Conservation (phyloP, 1,284 basidiomycete species). For the Amylostereum chailletii region DNA sequence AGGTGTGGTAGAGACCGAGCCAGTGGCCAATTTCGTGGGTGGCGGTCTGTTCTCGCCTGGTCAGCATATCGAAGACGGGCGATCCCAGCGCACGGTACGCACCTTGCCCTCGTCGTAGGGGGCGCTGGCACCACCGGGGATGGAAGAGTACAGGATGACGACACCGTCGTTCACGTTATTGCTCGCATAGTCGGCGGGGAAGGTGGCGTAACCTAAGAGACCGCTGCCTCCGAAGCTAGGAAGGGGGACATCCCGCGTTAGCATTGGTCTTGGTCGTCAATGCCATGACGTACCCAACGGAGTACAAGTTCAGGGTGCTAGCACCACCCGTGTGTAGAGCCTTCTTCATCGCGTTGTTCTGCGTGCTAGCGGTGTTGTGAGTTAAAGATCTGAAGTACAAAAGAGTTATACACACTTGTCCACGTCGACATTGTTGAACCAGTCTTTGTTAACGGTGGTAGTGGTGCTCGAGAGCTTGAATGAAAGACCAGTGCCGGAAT, state of each 20-base stretch:
- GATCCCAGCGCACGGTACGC: background rate
- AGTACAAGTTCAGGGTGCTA: constrained; percentile 41
- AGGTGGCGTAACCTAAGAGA: constrained; percentile 44
- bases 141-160: constrained; percentile 39
- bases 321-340: constrained; percentile 33
- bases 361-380: constrained; percentile 6
- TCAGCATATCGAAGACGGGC: background rate
- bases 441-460: constrained; percentile 36
- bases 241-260: constrained; percentile 18
- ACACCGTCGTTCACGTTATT: constrained; percentile 38
- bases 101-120: constrained; percentile 38
- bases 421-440: constrained; percentile 39
- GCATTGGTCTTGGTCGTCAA: background rate
- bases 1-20: constrained; percentile 52
- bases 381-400: background rate
- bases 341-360: constrained; percentile 43
- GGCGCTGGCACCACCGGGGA: constrained; percentile 37
- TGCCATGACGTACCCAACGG: constrained; percentile 27
- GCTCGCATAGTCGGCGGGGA: constrained; percentile 32
- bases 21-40: constrained; percentile 52
- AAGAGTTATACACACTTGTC: constrained; percentile 11
- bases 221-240: constrained; percentile 24
- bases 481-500: constrained; percentile 29
- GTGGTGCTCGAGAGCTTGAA: constrained; percentile 36
- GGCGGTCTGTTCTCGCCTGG: constrained; percentile 26